Evolutionary conservation across 208 protist species (phyloP).

Genomic region (Leishmania major): DNA sequence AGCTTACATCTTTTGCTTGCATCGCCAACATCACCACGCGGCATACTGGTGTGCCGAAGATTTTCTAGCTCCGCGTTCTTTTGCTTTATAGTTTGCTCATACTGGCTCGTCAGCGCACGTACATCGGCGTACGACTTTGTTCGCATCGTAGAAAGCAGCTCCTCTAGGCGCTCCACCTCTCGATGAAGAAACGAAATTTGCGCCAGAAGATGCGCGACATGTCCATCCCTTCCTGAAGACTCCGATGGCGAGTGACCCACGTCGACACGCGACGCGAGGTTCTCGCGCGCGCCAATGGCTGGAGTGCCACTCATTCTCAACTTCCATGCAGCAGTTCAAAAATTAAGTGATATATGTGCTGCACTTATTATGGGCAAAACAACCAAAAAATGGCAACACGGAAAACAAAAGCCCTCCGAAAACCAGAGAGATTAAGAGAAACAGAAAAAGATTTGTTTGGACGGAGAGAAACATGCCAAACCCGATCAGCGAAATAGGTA

Average conservation of each 20-base stretch:
- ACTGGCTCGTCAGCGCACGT: slow-evolving; percentile 32
- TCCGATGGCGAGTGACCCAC: background rate
- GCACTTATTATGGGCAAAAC: background rate
- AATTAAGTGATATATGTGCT: background rate
- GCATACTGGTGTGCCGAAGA: slow-evolving; percentile 23
- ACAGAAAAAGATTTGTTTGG: background rate
- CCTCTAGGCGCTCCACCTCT: slow-evolving; percentile 80
- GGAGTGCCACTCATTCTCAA: background rate
- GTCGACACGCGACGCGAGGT: background rate
- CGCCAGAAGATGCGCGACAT: slow-evolving; percentile 56
- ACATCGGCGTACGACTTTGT: slow-evolving; percentile 32
- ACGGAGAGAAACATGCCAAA: too few species aligned
- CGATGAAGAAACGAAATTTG: slow-evolving; percentile 85
- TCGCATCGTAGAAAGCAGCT: slow-evolving; percentile 38
- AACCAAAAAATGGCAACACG: background rate
- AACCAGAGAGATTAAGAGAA: background rate
- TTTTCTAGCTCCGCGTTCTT: slow-evolving; percentile 51
- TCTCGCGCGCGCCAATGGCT: background rate
- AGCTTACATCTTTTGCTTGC: slow-evolving; percentile 50
- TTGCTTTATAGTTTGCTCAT: slow-evolving; percentile 54
- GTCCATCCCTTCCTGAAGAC: slow-evolving; percentile 11
- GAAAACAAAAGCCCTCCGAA: background rate
- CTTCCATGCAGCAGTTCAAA: background rate
- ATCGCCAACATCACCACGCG: slow-evolving; percentile 41
- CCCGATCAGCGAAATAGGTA: too few species aligned